These are phyloP conservation scores for Gracilaria domingensis DNA, from an alignment of 23 red algal genomes.

Conservation along the genomic window DNA sequence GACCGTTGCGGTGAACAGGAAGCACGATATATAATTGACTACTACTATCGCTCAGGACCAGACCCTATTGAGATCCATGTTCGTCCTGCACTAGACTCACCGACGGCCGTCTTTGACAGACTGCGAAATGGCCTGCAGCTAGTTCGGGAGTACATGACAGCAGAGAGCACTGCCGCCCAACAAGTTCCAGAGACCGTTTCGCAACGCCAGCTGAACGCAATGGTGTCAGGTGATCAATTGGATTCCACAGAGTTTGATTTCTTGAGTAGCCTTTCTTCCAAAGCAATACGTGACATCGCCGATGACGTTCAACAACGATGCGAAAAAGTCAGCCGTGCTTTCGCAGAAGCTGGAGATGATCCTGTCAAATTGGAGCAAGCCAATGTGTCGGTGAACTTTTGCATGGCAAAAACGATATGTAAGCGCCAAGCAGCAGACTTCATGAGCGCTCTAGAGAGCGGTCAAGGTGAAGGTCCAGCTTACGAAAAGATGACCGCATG, in stretches of 20 bases:
- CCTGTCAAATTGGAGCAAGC: slow-evolving; percentile 65
- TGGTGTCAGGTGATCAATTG: slow-evolving; percentile 53
- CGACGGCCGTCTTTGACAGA: slow-evolving; percentile 61
- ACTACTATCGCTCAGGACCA: slow-evolving; percentile 72
- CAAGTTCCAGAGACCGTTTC: neutral
- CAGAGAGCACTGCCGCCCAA: neutral
- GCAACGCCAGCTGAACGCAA: neutral
- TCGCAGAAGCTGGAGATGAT: slow-evolving; percentile 45
- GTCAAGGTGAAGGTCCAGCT: slow-evolving; percentile 23
- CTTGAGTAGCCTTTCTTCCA: slow-evolving; percentile 54
- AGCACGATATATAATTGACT: slow-evolving; percentile 84
- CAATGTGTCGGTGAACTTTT: slow-evolving; percentile 79
- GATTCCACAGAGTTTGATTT: slow-evolving; percentile 75
- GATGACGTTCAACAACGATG: slow-evolving; percentile 64
- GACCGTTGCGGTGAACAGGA: slow-evolving; percentile 80
- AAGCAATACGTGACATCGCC: slow-evolving; percentile 48
- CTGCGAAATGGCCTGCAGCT: slow-evolving; percentile 20
- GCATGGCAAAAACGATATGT: slow-evolving; percentile 74
- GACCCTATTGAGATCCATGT: slow-evolving; percentile 89
- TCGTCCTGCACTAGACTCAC: slow-evolving; percentile 73
- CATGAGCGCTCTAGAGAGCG: slow-evolving; percentile 69
- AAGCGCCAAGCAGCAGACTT: slow-evolving; percentile 52
- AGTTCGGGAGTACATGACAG: neutral
- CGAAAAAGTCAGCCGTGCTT: slow-evolving; percentile 38
- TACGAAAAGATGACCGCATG: slow-evolving; percentile 77